Evolutionary conservation across 257 asterid species (phyloP).

Genomic region (Nicotiana otophora): DNA sequence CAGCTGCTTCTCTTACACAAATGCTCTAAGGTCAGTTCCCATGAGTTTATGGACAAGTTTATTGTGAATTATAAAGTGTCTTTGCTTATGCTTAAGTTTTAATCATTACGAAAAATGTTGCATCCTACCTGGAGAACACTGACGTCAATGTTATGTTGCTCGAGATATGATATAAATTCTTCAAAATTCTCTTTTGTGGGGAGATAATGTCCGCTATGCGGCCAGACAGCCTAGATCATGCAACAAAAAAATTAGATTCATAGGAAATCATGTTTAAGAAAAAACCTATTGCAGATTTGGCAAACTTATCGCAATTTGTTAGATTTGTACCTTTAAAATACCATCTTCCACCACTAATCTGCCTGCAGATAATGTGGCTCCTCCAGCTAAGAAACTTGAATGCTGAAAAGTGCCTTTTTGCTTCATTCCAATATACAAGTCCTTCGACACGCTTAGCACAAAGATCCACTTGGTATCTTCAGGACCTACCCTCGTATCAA

Average conservation of each 20-base stretch:
- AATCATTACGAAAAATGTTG: background rate
- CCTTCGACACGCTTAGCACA: conserved; percentile 65
- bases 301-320: background rate
- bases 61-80: background rate
- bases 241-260: background rate
- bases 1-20: background rate
- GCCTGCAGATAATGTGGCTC: conserved; percentile 88
- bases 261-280: background rate
- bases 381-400: conserved; percentile 96
- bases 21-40: background rate
- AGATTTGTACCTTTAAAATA: conserved; percentile 47
- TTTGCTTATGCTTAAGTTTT: background rate
- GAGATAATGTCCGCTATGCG: conserved; percentile 96
- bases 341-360: conserved; percentile 73
- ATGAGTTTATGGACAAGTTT: no score
- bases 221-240: conserved; percentile 72
- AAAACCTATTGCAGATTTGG: background rate
- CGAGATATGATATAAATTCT: conserved; percentile 65
- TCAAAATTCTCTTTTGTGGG: conserved; percentile 88
- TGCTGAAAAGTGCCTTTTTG: conserved; percentile 79
- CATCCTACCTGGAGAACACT: conserved; percentile 54
- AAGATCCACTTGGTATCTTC: conserved; percentile 84
- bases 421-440: conserved; percentile 67
- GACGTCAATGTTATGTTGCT: conserved; percentile 51
- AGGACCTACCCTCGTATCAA: conserved; percentile 60